Conservation (phyloP, 2,329 filamentous ascomycete genomes). For the Claviceps capensis region DNA sequence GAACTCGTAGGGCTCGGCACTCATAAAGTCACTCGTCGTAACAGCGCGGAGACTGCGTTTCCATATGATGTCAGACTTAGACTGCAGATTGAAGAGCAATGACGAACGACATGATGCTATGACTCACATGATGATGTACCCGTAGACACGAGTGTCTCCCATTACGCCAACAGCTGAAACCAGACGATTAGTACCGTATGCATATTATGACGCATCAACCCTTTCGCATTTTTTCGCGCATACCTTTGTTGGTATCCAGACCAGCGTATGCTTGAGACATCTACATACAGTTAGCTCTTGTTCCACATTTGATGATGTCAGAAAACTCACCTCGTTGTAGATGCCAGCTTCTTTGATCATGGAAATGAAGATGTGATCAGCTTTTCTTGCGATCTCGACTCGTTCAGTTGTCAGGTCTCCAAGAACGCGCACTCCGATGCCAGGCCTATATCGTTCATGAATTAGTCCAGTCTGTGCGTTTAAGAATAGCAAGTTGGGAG, state of each 20-base stretch:
- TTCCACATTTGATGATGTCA: background rate
- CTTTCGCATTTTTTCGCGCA: background rate
- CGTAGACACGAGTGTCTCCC: constrained; percentile 17
- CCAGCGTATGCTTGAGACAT: constrained; percentile 16
- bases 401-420: constrained; percentile 73
- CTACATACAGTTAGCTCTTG: constrained; percentile 7
- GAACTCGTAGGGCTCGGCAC: constrained; percentile 55
- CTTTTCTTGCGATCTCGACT: constrained; percentile 65
- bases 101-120: no score
- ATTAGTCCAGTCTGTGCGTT: background rate
- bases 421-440: constrained; percentile 63
- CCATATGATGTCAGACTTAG: background rate
- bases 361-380: constrained; percentile 65
- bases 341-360: constrained; percentile 60
- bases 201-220: no score
- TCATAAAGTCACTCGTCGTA: constrained; percentile 31
- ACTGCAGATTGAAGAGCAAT: background rate
- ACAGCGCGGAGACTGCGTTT: constrained; percentile 4
- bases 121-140: constrained; percentile 16
- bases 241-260: constrained; percentile 11
- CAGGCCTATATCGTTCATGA: constrained; percentile 27
- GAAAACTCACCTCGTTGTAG: constrained; percentile 42
- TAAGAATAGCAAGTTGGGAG: background rate
- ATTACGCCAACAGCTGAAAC: constrained; percentile 7
- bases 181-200: background rate